A percentile compares a stretch with the other conserved stretches of the same genome.
Conservation (phyloP, 2,329 filamentous ascomycete species). For the Diaporthe aspalathi region DNA sequence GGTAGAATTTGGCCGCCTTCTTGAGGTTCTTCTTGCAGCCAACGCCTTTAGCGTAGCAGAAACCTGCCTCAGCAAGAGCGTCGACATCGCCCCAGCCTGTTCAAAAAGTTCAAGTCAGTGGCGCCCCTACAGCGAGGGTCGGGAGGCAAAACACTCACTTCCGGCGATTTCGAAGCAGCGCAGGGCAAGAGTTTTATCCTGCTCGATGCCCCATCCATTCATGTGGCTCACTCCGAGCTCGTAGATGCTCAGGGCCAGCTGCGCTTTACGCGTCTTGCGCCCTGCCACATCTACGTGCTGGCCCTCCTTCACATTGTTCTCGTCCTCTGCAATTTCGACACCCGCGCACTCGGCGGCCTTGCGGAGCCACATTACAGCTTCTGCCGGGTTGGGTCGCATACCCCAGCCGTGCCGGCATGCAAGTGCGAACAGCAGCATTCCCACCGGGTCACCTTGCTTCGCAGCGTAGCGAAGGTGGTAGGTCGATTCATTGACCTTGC, state of each 20-base stretch:
- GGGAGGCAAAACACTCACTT: constrained; percentile 60
- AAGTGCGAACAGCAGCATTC: constrained; percentile 94
- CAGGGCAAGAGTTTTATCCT: constrained; percentile 88
- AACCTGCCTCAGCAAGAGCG: constrained; percentile 92
- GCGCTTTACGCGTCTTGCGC: constrained; percentile 85
- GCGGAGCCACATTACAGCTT: constrained; percentile 91
- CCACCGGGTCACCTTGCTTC: constrained; percentile 85
- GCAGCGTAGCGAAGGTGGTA: constrained; percentile 95
- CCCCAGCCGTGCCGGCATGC: constrained; percentile 98
- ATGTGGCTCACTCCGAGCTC: constrained; percentile 96
- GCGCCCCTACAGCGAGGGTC: constrained; percentile 39
- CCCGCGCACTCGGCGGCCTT: constrained; percentile 89
- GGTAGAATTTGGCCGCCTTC: constrained; percentile 91
- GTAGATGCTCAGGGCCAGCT: constrained; percentile 95
- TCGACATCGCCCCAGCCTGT: constrained; percentile 92
- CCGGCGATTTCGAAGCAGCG: constrained; percentile 97
- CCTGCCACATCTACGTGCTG: constrained; percentile 75
- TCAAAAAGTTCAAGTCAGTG: constrained; percentile 40
- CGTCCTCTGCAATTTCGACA: constrained; percentile 85
- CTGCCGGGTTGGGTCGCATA: constrained; percentile 89
- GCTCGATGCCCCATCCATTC: constrained; percentile 97
- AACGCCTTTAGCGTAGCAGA: constrained; percentile 93
- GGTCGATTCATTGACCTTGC: constrained; percentile 90
- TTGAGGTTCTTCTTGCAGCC: constrained; percentile 97
- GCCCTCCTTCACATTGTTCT: constrained; percentile 72